A percentile compares a stretch with the other conserved stretches of the same genome.
phyloP scores from a whole-genome alignment of 2,329 filamentous ascomycete genomes.

The Beauveria sp. region DNA sequence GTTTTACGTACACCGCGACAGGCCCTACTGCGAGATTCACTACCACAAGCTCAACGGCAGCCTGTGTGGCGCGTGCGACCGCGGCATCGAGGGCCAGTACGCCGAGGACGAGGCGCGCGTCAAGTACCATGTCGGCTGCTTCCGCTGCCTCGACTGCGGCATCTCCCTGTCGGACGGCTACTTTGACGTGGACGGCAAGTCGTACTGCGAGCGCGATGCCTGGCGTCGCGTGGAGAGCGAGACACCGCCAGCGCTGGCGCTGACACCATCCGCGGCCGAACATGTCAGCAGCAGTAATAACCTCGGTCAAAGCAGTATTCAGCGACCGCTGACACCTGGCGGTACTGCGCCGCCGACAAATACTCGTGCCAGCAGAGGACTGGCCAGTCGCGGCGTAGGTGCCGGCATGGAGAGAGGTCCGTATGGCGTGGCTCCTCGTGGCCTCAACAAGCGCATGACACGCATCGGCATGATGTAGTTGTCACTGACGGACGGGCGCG shows the following conservation, averaged over 20 bases:
- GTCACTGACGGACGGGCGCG: not conserved
- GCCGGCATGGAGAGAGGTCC: constrained; percentile 14
- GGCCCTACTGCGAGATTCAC: constrained; percentile 84
- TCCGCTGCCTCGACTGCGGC: constrained; percentile 75
- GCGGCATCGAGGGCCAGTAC: constrained; percentile 89
- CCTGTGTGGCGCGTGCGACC: constrained; percentile 69
- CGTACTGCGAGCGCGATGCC: constrained; percentile 85
- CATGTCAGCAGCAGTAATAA: not conserved
- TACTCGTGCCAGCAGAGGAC: constrained; percentile 3
- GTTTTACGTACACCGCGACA: constrained; percentile 85
- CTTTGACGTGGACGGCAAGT: constrained; percentile 73
- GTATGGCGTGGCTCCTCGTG: constrained; percentile 23
- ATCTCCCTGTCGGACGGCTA: constrained; percentile 74
- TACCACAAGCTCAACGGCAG: constrained; percentile 90
- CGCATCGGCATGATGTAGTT: constrained; percentile 49
- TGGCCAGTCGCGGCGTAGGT: not conserved
- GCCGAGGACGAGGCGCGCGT: constrained; percentile 69
- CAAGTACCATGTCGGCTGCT: constrained; percentile 84
- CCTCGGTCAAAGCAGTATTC: no score
- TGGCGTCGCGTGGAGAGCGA: constrained; percentile 43
- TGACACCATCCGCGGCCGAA: not conserved
- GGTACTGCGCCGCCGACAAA: not conserved
- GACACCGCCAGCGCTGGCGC: not conserved
- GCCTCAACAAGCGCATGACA: constrained; percentile 51
- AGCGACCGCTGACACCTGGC: not conserved